Conservation (phyloP, 345 rosid genomes). For the Pistacia integerrima region DNA sequence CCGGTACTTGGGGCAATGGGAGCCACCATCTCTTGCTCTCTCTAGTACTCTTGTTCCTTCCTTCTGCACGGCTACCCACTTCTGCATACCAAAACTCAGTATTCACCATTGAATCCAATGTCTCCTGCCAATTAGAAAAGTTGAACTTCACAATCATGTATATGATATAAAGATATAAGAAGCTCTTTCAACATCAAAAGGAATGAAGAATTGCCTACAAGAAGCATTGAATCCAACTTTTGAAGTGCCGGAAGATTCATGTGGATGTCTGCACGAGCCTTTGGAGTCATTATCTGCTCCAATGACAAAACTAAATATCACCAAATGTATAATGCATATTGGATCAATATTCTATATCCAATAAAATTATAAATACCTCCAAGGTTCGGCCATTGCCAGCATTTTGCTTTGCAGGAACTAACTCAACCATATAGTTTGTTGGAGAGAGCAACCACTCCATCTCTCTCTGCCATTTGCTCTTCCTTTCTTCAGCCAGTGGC, state of each 20-base stretch:
- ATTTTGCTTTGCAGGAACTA: constrained; percentile 94
- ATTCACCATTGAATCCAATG: constrained; percentile 78
- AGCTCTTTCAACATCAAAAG: not conserved
- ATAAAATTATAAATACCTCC: constrained; percentile 54
- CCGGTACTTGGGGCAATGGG: constrained; percentile 86
- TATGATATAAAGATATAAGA: not conserved
- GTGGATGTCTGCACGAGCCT: constrained; percentile 87
- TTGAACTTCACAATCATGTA: not conserved
- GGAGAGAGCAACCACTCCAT: constrained; percentile 98
- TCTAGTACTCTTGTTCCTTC: constrained; percentile 61
- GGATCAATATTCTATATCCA: not conserved
- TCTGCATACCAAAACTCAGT: constrained; percentile 93
- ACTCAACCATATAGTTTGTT: constrained; percentile 89
- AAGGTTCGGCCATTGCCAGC: constrained; percentile 72
- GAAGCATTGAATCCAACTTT: constrained; percentile 90
- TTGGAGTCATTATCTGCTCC: constrained; percentile 92
- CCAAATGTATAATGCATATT: constrained; percentile 8
- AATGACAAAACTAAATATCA: constrained; percentile 25
- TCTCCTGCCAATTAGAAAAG: constrained; percentile 56
- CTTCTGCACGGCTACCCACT: constrained; percentile 79
- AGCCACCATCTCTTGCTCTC: constrained; percentile 98
- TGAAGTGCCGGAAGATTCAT: constrained; percentile 96
- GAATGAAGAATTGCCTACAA: constrained; percentile 51
- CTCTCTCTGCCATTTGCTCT: constrained; percentile 80
- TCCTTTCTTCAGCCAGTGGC: constrained; percentile 79